These are phyloP conservation scores for Starmerella floris DNA, from an alignment of 805 yeast genomes.

Conservation along the genomic window DNA sequence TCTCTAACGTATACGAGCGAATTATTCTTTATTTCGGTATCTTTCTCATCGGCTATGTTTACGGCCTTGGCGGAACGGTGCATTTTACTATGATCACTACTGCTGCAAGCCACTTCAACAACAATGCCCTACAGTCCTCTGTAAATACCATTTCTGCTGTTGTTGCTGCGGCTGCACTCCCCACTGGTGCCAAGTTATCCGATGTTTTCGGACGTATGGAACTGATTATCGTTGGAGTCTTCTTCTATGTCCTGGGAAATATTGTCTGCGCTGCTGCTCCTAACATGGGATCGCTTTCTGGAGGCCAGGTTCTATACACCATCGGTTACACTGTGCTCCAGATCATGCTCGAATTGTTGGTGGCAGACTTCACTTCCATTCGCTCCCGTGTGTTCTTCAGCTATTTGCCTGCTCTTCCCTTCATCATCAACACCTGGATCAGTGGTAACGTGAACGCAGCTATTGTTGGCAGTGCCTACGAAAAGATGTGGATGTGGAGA, in stretches of 20 bases:
- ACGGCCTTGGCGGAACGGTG: slow-evolving; percentile 48
- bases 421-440: slow-evolving; percentile 67
- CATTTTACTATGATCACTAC: slow-evolving; percentile 39
- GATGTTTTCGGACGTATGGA: slow-evolving; percentile 56
- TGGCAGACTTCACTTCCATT: slow-evolving; percentile 54
- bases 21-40: slow-evolving; percentile 35
- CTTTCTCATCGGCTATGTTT: slow-evolving; percentile 44
- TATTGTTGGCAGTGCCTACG: slow-evolving; percentile 20
- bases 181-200: slow-evolving; percentile 48
- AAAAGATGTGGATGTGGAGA: slow-evolving; percentile 32
- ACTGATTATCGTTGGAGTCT: slow-evolving; percentile 35
- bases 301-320: slow-evolving; percentile 45
- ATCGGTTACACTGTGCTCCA: slow-evolving; percentile 53
- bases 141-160: slow-evolving; percentile 43
- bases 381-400: slow-evolving; percentile 59
- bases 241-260: slow-evolving; percentile 51
- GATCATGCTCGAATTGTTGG: slow-evolving; percentile 41
- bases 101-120: slow-evolving; percentile 42
- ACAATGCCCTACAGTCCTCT: slow-evolving; percentile 47
- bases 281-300: slow-evolving; percentile 46
- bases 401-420: slow-evolving; percentile 57
- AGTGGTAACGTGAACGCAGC: slow-evolving; percentile 40
- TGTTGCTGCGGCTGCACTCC: slow-evolving; percentile 54
- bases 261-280: slow-evolving; percentile 49
- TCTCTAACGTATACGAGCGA: slow-evolving; percentile 33